These are phyloP conservation scores for Lachancea meyersii DNA, from an alignment of 805 yeast species.

Conservation along the genomic window DNA sequence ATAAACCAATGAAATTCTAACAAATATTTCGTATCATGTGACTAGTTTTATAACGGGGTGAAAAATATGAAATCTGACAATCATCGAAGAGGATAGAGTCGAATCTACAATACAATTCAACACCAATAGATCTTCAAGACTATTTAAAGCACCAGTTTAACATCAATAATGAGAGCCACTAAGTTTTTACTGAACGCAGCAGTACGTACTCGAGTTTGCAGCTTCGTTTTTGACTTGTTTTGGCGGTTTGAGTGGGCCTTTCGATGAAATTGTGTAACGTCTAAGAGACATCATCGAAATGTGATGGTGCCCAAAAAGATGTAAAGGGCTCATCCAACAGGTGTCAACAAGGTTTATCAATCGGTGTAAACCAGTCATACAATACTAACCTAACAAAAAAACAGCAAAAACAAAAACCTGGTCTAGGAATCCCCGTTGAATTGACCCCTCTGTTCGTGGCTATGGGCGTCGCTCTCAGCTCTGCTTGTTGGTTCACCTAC, in stretches of 20 bases:
- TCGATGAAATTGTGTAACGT: not conserved
- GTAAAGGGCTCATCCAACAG: too few relatives aligned
- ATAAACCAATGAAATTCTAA: not conserved
- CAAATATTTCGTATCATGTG: not conserved
- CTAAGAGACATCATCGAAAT: too few relatives aligned
- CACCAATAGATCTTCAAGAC: not conserved
- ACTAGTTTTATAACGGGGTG: not conserved
- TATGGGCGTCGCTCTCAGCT: conserved; percentile 46
- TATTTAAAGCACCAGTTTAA: not conserved
- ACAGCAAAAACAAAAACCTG: conserved; percentile 34
- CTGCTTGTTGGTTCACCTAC: conserved; percentile 47
- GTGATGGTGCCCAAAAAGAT: too few relatives aligned
- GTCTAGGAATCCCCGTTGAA: conserved; percentile 45
- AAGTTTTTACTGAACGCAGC: conserved; percentile 42
- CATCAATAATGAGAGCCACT: conserved; percentile 45
- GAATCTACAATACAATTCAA: too few relatives aligned
- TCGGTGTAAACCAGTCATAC: too few relatives aligned
- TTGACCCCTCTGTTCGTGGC: conserved; percentile 53
- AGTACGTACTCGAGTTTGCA: conserved; percentile 30
- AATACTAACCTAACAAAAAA: conserved; percentile 5
- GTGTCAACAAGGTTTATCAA: too few relatives aligned
- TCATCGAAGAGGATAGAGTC: too few relatives aligned
- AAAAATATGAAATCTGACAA: not conserved
- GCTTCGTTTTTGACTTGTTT: not conserved
- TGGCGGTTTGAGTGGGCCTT: not conserved